Conservation (phyloP, 2,329 filamentous ascomycete genomes). For the Emericellopsis cladophorae region DNA sequence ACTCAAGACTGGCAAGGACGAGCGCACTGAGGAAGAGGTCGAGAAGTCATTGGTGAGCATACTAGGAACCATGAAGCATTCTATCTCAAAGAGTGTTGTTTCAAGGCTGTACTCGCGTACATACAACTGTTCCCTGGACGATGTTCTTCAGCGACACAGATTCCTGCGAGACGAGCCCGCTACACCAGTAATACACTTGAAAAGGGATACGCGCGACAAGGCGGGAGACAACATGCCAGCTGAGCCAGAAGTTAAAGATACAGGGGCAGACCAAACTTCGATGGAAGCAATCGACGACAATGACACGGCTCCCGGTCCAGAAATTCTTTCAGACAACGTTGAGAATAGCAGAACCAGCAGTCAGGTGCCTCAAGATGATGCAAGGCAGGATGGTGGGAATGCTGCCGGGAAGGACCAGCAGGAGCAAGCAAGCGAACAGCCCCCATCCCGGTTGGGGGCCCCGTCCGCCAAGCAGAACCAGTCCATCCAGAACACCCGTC, state of each 20-base stretch:
- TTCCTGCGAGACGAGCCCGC: background rate
- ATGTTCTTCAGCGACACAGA: background rate
- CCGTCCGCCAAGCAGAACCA: background rate
- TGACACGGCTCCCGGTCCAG: no score
- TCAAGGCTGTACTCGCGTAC: background rate
- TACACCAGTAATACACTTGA: no score
- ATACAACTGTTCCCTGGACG: background rate
- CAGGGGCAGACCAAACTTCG: no score
- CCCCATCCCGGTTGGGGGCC: background rate
- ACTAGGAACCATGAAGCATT: background rate
- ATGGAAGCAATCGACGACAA: background rate
- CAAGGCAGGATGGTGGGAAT: no score
- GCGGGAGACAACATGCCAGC: no score
- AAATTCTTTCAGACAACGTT: background rate
- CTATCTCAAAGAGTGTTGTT: background rate
- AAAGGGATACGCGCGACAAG: no score
- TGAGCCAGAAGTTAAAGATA: no score
- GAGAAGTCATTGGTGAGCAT: constrained; percentile 1
- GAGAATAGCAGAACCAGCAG: background rate
- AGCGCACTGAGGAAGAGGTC: background rate
- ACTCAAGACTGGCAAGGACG: background rate
- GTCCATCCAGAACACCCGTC: background rate
- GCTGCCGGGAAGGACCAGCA: no score
- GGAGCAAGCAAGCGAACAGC: no score
- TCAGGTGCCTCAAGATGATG: no score